Evolutionary conservation across 257 asterid species (phyloP).

Genomic region (Rauvolfia tetraphylla): DNA sequence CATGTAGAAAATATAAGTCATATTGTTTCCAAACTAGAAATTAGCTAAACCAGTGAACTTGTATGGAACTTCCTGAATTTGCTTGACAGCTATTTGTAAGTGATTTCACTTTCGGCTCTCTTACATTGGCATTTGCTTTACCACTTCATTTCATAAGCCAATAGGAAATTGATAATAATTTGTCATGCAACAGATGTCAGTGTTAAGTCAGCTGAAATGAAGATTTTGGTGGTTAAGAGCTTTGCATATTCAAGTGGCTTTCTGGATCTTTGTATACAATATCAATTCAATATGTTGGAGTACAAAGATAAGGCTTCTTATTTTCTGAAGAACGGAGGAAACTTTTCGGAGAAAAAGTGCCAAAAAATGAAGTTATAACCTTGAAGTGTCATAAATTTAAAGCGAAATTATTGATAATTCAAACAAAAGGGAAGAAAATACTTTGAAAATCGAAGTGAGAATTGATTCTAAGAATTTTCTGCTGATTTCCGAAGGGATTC

Average conservation of each 20-base stretch:
- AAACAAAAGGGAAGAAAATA: too few species aligned
- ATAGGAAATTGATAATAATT: neutral
- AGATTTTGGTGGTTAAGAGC: neutral
- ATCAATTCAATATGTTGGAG: neutral
- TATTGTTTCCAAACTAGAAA: neutral
- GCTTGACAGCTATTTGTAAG: neutral
- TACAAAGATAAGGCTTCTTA: neutral
- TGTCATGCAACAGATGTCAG: neutral
- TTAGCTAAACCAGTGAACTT: too few species aligned
- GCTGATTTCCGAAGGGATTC: neutral
- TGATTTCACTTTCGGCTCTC: neutral
- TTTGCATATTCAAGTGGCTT: neutral
- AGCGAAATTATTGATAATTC: too few species aligned
- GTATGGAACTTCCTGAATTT: neutral
- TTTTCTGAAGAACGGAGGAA: neutral
- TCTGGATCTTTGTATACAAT: neutral
- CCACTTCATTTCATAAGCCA: neutral
- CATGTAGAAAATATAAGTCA: neutral
- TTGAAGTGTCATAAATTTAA: neutral
- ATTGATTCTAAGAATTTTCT: too few species aligned
- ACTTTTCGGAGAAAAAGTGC: neutral
- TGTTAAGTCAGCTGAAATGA: neutral
- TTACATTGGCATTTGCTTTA: neutral
- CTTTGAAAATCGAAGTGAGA: too few species aligned
- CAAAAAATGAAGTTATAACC: neutral